Evolutionary conservation across 2,329 filamentous ascomycete genomes (phyloP), one percentile per base, ranked within the genome.

Genomic region (Teratosphaeria zuluensis): DNA sequence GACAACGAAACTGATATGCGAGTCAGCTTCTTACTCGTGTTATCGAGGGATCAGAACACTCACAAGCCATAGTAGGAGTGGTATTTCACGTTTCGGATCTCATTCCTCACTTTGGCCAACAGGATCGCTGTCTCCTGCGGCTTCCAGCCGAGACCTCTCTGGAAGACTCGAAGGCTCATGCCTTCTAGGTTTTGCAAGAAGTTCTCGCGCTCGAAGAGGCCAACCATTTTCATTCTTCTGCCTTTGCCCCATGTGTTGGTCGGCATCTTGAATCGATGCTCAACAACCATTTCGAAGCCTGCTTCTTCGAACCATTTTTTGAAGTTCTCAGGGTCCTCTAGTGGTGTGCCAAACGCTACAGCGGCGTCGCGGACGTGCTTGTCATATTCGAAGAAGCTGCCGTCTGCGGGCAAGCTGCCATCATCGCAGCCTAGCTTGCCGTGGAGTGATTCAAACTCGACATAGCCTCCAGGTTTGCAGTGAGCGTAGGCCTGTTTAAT

Each of bases 281-380:
- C 74, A 9, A 73, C 70, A 1, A 80, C 72, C 60, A 79, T 73
- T 4, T 72, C 73, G 62, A 80, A 80, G 2, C 78, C 78, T 65
- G 73, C 74, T 69, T 30, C 54, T 28, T 55, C 54, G 24, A 55
- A 38, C 38, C 38, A 46, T 55, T 42, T 35, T 14, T 42, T 55
- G 32, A 55, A 55, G 16, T 55, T 42, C 32, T 30, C 16, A 21
- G 38, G 31, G 21, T 38, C 54, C 31, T 38, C 54, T 7, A 55
- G 32, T 16, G 54, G 54, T 19, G 54, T 38, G 12, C 32, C 54
- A 14, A 55, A 55, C 14, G 54, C 54, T 8, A n/a, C 11, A 28
- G 54, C 31, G n/a, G 54, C 54, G 4, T 28, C 21, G 21, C 32
- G 28, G 12, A 38, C 30, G 7, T 32, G 19, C 35, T n/a, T 55